These are phyloP conservation scores for Tulasnella sp. DNA, from an alignment of 768 basidiomycete species.

Conservation along the genomic window DNA sequence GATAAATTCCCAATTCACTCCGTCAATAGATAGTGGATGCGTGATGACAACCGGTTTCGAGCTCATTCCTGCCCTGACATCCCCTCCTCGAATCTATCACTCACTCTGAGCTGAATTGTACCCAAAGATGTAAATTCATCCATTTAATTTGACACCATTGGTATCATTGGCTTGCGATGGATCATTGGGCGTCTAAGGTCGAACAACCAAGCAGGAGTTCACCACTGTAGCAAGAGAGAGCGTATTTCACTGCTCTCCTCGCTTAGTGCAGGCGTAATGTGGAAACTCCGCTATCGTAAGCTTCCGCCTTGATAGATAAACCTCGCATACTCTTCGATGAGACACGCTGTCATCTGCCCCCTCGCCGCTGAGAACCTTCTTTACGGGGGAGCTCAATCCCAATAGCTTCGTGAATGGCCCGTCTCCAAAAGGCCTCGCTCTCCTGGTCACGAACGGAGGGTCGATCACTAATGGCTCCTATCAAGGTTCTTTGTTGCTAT, in stretches of 20 bases:
- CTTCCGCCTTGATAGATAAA: background rate
- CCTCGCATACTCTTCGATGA: background rate
- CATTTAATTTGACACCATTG: background rate
- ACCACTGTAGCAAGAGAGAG: no score
- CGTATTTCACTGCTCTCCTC: background rate
- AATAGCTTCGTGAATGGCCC: background rate
- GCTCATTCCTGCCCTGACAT: background rate
- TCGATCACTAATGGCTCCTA: background rate
- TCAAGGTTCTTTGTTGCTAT: background rate
- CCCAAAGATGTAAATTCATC: background rate
- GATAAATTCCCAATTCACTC: background rate
- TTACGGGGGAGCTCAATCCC: background rate
- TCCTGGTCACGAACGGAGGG: no score
- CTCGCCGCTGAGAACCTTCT: background rate
- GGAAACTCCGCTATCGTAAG: background rate
- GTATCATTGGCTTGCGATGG: no score
- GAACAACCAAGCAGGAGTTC: no score
- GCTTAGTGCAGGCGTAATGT: background rate
- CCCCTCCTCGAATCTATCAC: background rate
- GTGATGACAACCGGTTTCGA: background rate
- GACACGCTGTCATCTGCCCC: background rate
- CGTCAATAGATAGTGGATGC: no score
- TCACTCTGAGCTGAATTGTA: background rate
- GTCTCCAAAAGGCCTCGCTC: background rate
- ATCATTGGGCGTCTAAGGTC: no score